Percentiles rank a stretch among this genome's conserved stretches.
Evolutionary conservation across 2,329 filamentous ascomycete species (phyloP).

Genomic region (Phialemoniopsis sp.): DNA sequence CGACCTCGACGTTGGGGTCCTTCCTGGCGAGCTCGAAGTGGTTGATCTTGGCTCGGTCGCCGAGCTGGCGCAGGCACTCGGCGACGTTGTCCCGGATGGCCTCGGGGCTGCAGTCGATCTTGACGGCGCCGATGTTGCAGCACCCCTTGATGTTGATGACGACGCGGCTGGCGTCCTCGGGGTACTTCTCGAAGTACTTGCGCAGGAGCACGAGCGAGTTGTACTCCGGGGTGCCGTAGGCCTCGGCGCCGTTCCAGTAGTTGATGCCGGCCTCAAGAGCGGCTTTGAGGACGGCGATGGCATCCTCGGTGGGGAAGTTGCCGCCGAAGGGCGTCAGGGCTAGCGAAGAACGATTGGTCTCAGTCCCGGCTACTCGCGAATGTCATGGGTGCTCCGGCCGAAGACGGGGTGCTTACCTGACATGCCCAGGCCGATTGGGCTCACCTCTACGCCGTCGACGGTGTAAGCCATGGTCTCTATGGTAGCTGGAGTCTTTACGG

Average conservation of each 20-base stretch:
- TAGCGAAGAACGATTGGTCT: background rate
- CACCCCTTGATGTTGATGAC: conserved; percentile 54
- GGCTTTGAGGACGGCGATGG: conserved; percentile 39
- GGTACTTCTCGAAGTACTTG: conserved; percentile 50
- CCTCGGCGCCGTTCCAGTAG: conserved; percentile 23
- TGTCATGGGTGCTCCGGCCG: too few species aligned
- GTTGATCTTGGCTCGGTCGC: conserved; percentile 32
- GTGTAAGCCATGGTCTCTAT: conserved; percentile 19
- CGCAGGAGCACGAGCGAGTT: conserved; percentile 50
- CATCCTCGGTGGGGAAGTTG: conserved; percentile 22
- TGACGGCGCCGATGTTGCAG: conserved; percentile 14
- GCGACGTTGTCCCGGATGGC: conserved; percentile 46
- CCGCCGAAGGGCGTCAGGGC: conserved; percentile 12
- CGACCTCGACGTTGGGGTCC: conserved; percentile 37
- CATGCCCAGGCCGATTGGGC: conserved; percentile 48
- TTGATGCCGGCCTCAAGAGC: conserved; percentile 26
- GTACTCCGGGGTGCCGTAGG: conserved; percentile 46
- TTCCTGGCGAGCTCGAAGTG: conserved; percentile 48
- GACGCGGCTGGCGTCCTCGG: conserved; percentile 49
- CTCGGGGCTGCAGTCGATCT: conserved; percentile 34
- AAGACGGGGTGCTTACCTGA: conserved; percentile 36
- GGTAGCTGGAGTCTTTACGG: background rate
- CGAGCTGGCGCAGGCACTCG: conserved; percentile 29
- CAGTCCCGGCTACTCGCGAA: background rate
- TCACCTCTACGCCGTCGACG: conserved; percentile 38